Base-by-base conservation (phyloP, 345 rosid species). In the Erucastrum elatum region DNA sequence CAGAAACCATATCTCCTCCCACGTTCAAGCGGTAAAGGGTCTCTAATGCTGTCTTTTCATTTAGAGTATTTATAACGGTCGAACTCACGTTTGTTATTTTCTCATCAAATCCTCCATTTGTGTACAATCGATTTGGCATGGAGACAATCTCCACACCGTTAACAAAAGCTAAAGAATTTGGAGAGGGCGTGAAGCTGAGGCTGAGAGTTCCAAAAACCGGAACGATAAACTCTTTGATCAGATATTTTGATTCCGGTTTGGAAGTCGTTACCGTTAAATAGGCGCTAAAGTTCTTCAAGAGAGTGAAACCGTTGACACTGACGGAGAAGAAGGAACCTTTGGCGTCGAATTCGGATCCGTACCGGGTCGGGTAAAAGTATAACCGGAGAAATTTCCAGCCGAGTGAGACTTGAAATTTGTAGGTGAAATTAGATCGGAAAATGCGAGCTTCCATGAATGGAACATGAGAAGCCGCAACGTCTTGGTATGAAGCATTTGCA, bases 81-180 rank as follows among this genome's bases (percentile, higher is more conserved):
- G 51, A 39, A 39, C 12, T 9, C 12, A 39, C 12, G 49, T 8
- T 1, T 37, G 0, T 0, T 5, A 68, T 9, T 0, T 0, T 0
- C 9, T 6, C 11, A 58, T 44, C 64, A 33, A 3, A 66, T 41
- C 77, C 64, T 15, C 85, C 86, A 6, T 79, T 9, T 4, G 75
- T 6, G 66, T 79, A 71, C 1, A 81, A 58, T n/a, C 46, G 34
- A 15, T 61, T 27, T 6, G 87, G 87, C 70, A 76, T 73, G 74
- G 87, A 76, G 34, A 82, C 75, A 13, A 84, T 79, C 63, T 84
- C 81, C n/a, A 84, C 29, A 0, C 87, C 87, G 26, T 82, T 84
- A 21, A 84, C 63, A 8, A 84, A 84, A 31, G 82, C 87, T 31
- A 49, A 74, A 2, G 87, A 53, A 4, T 29, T 53, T 0, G 49